These are phyloP conservation scores for Hyaloscypha variabilis DNA, from an alignment of 495 filamentous ascomycete species.

Conservation along the genomic window DNA sequence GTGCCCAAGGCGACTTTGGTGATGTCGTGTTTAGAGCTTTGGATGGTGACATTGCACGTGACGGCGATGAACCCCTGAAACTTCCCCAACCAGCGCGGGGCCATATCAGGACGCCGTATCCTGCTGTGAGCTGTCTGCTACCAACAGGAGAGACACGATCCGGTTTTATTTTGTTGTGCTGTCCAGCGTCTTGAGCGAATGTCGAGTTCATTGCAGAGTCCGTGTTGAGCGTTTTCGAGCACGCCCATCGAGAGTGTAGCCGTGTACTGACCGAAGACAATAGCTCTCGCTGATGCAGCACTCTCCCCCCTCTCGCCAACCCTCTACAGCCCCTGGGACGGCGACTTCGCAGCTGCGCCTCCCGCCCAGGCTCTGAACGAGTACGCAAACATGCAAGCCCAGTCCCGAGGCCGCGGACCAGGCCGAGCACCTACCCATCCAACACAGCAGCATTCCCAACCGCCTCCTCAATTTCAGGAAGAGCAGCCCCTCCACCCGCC, in stretches of 20 bases:
- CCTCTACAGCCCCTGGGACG: not conserved
- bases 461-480: not conserved
- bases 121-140: not conserved
- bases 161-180: not conserved
- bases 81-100: not conserved
- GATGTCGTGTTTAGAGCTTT: not conserved
- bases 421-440: not conserved
- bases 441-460: not conserved
- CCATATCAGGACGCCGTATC: not conserved
- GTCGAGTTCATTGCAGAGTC: not conserved
- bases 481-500: not conserved
- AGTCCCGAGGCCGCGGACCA: not conserved
- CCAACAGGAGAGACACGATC: too few species aligned
- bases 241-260: not conserved
- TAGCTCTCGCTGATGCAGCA: not conserved
- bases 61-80: not conserved
- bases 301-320: not conserved
- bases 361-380: not conserved
- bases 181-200: not conserved
- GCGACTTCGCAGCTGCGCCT: not conserved
- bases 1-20: not conserved
- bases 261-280: not conserved
- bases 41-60: not conserved
- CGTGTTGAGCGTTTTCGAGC: not conserved
- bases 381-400: not conserved